Percentiles rank a stretch among this genome's conserved stretches.
Conservation (phyloP, 73 alveolate genomes). For the Breviolum minutum region DNA sequence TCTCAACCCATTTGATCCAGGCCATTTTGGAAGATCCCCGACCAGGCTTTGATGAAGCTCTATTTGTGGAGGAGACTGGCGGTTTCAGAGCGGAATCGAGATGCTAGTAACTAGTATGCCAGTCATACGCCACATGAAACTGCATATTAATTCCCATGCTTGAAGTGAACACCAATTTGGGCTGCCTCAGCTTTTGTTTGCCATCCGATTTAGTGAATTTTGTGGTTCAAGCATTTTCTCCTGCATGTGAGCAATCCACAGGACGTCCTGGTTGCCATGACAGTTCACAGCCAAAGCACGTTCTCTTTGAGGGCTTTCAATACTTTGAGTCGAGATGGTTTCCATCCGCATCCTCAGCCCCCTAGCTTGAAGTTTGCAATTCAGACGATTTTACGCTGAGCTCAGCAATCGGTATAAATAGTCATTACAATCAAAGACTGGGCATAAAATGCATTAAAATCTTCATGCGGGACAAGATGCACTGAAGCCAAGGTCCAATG, state of each 20-base stretch:
- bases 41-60: slow-evolving; percentile 72
- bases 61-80: slow-evolving; percentile 20
- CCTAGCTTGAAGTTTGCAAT: neutral
- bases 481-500: slow-evolving; percentile 31
- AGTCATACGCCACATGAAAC: too few species aligned
- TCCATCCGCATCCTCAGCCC: slow-evolving; percentile 15
- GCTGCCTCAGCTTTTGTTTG: too few species aligned
- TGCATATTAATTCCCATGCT: too few species aligned
- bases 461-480: neutral
- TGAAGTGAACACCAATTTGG: too few species aligned
- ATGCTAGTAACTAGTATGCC: too few species aligned
- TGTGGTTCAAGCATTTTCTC: too few species aligned
- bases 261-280: slow-evolving; percentile 22
- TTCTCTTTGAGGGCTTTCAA: slow-evolving; percentile 26
- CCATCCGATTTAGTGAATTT: too few species aligned
- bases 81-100: too few species aligned
- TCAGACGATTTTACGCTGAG: too few species aligned
- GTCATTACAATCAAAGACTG: neutral
- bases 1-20: neutral
- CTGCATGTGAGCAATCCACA: neutral
- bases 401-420: too few species aligned
- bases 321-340: slow-evolving; percentile 8
- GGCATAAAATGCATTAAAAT: neutral
- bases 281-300: neutral
- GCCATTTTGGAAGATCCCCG: slow-evolving; percentile 77